Base-by-base conservation (phyloP, 306 rosid genomes). In the Myrica gale region DNA sequence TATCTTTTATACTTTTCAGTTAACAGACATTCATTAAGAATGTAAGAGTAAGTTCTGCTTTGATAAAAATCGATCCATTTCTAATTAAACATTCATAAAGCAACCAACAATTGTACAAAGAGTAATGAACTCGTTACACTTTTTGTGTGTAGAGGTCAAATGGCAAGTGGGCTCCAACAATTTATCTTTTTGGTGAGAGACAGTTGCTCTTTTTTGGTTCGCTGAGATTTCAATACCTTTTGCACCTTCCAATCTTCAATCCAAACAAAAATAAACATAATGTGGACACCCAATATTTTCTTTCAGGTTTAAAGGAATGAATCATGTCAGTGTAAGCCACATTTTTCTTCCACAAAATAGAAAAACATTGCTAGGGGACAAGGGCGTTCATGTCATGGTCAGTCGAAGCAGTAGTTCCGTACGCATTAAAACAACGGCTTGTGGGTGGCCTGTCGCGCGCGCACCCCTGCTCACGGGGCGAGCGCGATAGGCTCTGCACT, bases 301-400 rank as follows among this genome's bases (percentile, higher is more conserved):
- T 69, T 58, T 17, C 1, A 44, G 54, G 10, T n/a, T 4, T 0
- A 39, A 47, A 63, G 8, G 3, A 32, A 41, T 9, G 5, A 39
- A 16, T 41, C 2, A 60, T 86, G 85, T 84, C 84, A 50, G 81
- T 44, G 63, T 81, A 78, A 76, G 84, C 37, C 83, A 68, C 82
- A 81, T 19, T 73, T 72, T 76, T 73, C 74, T 83, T 62, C 82
- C 80, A 68, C 55, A 71, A 74, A 50, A 71, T 69, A 47, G 67
- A 71, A 79, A 61, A 23, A 81, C 86, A 79, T 72, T 80, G 85
- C 4, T 80, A 69, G 69, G 66, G 79, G 85, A 71, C 83, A 76
- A 76, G 78, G 54, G 79, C 73, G 82, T 90, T 85, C 91, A 82
- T 53, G 73, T 78, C 83, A 65, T 51, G 68, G 72, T 82, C 82